Conservation (phyloP, 768 basidiomycete genomes). For the Leucocoprinus birnbaumii region DNA sequence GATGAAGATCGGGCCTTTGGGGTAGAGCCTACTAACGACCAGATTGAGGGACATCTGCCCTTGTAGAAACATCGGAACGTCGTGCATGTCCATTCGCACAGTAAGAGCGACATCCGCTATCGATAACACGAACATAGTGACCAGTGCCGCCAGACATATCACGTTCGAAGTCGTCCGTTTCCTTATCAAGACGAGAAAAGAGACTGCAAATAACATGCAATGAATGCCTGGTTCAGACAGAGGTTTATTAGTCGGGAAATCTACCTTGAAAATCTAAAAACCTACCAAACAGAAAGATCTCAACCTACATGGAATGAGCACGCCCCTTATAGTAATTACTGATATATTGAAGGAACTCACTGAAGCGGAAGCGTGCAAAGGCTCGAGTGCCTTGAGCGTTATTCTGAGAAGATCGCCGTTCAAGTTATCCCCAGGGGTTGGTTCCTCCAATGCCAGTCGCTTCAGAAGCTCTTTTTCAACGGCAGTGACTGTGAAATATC, state of each 20-base stretch:
- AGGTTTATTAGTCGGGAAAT: background rate
- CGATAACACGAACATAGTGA: constrained; percentile 32
- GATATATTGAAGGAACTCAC: background rate
- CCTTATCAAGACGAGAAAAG: constrained; percentile 27
- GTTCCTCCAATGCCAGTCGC: too few relatives aligned
- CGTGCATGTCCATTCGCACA: background rate
- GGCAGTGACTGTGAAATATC: too few relatives aligned
- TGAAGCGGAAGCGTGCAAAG: too few relatives aligned
- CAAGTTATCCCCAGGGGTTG: too few relatives aligned
- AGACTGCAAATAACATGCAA: constrained; percentile 31
- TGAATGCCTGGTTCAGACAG: constrained; percentile 26
- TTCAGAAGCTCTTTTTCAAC: too few relatives aligned
- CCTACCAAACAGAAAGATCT: too few relatives aligned
- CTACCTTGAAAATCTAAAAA: too few relatives aligned
- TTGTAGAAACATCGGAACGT: constrained; percentile 24
- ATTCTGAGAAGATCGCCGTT: too few relatives aligned
- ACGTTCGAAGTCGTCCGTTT: constrained; percentile 21
- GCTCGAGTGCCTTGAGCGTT: too few relatives aligned
- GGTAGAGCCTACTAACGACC: constrained; percentile 19
- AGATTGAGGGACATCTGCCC: constrained; percentile 17
- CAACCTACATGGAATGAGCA: too few relatives aligned
- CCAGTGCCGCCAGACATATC: constrained; percentile 25
- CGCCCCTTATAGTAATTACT: too few relatives aligned
- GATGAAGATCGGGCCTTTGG: constrained; percentile 33
- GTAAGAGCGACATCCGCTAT: constrained; percentile 31